A percentile compares a stretch with the other conserved stretches of the same genome.
Conservation (phyloP, 352 stramenopile genomes). For the Phytophthora crassamura region DNA sequence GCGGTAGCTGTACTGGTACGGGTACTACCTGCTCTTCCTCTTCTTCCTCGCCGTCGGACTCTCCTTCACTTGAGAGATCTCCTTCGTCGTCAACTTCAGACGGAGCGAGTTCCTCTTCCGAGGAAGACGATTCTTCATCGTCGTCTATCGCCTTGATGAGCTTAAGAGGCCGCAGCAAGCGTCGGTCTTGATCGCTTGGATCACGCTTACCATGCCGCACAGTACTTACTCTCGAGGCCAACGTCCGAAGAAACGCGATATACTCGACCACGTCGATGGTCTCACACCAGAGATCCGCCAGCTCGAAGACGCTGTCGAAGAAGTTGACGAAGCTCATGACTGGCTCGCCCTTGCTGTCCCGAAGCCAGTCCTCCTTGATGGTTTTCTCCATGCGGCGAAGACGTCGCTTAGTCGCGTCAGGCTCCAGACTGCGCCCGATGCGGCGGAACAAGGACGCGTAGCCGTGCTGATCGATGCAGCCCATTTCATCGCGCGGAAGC, state of each 20-base stretch:
- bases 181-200: conserved; percentile 20
- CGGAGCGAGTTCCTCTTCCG: conserved; percentile 14
- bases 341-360: conserved; percentile 59
- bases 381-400: conserved; percentile 46
- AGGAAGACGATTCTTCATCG: conserved; percentile 50
- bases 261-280: conserved; percentile 76
- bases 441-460: conserved; percentile 67
- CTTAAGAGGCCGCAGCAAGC: conserved; percentile 52
- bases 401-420: conserved; percentile 39
- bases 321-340: conserved; percentile 75
- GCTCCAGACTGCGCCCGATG: conserved; percentile 60
- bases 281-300: conserved; percentile 79
- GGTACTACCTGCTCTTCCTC: conserved; percentile 33
- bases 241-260: conserved; percentile 51
- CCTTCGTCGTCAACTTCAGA: conserved; percentile 42
- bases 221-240: conserved; percentile 50
- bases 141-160: conserved; percentile 55
- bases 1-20: conserved; percentile 11
- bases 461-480: conserved; percentile 63
- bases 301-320: conserved; percentile 78
- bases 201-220: conserved; percentile 20
- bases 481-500: conserved; percentile 57
- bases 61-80: conserved; percentile 19
- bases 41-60: conserved; percentile 35
- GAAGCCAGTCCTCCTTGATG: conserved; percentile 70